Conservation (phyloP, 768 basidiomycete genomes). For the Rhizopogon vulgaris region DNA sequence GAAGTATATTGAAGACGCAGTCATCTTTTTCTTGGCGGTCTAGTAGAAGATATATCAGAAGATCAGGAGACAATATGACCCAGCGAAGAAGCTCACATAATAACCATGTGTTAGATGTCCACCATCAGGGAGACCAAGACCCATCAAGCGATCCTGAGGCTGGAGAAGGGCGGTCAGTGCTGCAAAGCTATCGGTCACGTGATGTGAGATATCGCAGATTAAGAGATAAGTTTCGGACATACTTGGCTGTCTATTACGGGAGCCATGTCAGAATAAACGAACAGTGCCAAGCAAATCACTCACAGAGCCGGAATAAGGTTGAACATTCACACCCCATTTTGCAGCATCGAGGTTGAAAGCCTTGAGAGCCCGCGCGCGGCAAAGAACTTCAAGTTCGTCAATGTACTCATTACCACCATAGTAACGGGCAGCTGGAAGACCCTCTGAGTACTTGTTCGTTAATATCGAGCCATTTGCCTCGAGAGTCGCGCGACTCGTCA, state of each 20-base stretch:
- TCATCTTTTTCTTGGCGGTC: slow-evolving; percentile 99
- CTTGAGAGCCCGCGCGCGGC: slow-evolving; percentile 90
- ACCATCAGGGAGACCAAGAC: slow-evolving; percentile 95
- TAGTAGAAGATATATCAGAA: slow-evolving; percentile 21
- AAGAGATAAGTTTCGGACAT: slow-evolving; percentile 21
- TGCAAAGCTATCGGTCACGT: slow-evolving; percentile 65
- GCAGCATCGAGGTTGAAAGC: slow-evolving; percentile 93
- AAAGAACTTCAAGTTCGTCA: slow-evolving; percentile 91
- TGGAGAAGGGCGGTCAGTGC: slow-evolving; percentile 93
- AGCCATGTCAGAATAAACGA: slow-evolving; percentile 11
- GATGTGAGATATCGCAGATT: slow-evolving; percentile 1
- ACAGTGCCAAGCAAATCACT: slow-evolving; percentile 25
- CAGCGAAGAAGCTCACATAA: slow-evolving; percentile 53
- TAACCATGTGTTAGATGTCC: slow-evolving; percentile 97
- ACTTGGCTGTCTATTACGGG: slow-evolving; percentile 76
- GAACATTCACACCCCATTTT: slow-evolving; percentile 98
- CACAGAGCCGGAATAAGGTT: slow-evolving; percentile 93
- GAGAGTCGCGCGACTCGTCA: slow-evolving; percentile 94
- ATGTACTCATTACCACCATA: slow-evolving; percentile 98
- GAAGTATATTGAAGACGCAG: slow-evolving; percentile 99
- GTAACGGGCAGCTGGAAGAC: slow-evolving; percentile 95
- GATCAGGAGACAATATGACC: not conserved
- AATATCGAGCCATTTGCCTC: slow-evolving; percentile 98
- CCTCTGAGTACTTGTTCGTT: slow-evolving; percentile 99
- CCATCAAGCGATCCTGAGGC: slow-evolving; percentile 98